phyloP scores from a whole-genome alignment of 108 stramenopile genomes.

The Chaetoceros muelleri region DNA sequence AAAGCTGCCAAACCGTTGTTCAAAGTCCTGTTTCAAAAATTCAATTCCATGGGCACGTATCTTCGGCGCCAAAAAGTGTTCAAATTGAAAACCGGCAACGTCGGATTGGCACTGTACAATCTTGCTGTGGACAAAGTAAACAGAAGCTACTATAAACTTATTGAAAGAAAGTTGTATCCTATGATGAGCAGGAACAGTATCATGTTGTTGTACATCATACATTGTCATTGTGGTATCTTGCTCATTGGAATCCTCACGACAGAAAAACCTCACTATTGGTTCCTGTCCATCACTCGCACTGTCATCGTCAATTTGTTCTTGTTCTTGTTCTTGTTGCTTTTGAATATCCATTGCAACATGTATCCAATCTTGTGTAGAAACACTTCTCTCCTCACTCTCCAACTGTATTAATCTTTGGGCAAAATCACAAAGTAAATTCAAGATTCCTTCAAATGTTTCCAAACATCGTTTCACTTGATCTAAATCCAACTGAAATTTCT shows the following conservation, averaged over 20 bases:
- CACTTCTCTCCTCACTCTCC: constrained; percentile 37
- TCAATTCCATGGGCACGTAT: constrained; percentile 14
- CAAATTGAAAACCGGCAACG: not conserved
- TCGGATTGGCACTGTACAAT: not conserved
- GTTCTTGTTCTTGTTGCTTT: not conserved
- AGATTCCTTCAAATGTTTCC: not conserved
- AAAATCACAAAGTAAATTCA: constrained; percentile 21
- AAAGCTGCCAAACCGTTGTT: not conserved
- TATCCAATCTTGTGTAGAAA: constrained; percentile 28
- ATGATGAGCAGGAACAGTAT: constrained; percentile 24
- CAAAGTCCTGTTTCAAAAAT: not conserved
- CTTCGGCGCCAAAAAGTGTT: not conserved
- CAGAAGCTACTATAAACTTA: not conserved
- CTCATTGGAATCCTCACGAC: constrained; percentile 26
- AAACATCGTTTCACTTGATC: not conserved
- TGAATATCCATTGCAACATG: not conserved
- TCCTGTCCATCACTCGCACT: not conserved
- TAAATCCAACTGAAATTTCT: not conserved
- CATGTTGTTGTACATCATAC: constrained; percentile 29
- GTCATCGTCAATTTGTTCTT: not conserved
- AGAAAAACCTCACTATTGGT: constrained; percentile 15
- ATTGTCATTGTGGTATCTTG: constrained; percentile 40
- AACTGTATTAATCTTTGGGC: constrained; percentile 22
- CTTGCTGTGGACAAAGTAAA: not conserved
- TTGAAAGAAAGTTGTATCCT: not conserved